phyloP scores from a whole-genome alignment of 768 basidiomycete species.

The Sutorius australiensis region DNA sequence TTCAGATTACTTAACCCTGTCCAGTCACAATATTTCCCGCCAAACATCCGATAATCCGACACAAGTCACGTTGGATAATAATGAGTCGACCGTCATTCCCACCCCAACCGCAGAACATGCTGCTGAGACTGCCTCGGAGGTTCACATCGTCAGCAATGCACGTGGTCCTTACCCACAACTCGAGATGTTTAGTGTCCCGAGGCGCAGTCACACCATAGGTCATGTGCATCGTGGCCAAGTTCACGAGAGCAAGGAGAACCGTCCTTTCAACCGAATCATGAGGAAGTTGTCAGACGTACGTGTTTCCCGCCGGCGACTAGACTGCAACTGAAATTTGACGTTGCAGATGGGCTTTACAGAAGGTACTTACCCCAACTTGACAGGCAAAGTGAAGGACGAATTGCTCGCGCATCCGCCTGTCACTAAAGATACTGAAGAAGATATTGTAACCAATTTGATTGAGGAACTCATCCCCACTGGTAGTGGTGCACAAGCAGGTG shows the following conservation, averaged over 20 bases:
- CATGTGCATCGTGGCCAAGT: slow-evolving; percentile 20
- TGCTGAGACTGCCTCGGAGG: slow-evolving; percentile 16
- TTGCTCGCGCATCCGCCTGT: slow-evolving; percentile 40
- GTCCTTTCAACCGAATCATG: slow-evolving; percentile 48
- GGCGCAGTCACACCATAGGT: slow-evolving; percentile 34
- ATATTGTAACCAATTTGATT: slow-evolving; percentile 59
- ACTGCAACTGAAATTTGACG: slow-evolving; percentile 9
- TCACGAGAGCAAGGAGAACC: slow-evolving; percentile 30
- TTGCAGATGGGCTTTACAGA: slow-evolving; percentile 73
- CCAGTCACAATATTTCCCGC: slow-evolving; percentile 23
- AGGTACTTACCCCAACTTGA: slow-evolving; percentile 49
- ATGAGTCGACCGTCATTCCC: not conserved
- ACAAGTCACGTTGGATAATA: slow-evolving; percentile 3
- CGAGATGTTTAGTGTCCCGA: slow-evolving; percentile 60
- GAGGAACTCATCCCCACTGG: slow-evolving; percentile 52
- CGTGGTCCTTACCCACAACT: slow-evolving; percentile 57
- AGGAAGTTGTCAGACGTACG: slow-evolving; percentile 62
- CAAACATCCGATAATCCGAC: slow-evolving; percentile 21
- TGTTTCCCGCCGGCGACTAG: slow-evolving; percentile 9
- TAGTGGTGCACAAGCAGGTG: slow-evolving; percentile 36
- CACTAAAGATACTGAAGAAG: slow-evolving; percentile 57
- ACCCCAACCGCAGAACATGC: slow-evolving; percentile 12
- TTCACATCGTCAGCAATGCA: slow-evolving; percentile 61
- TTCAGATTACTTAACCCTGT: slow-evolving; percentile 4
- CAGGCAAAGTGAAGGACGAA: slow-evolving; percentile 46